Evolutionary conservation across 108 stramenopile genomes (phyloP).

Genomic region (Pseudonitzschia multistriata): DNA sequence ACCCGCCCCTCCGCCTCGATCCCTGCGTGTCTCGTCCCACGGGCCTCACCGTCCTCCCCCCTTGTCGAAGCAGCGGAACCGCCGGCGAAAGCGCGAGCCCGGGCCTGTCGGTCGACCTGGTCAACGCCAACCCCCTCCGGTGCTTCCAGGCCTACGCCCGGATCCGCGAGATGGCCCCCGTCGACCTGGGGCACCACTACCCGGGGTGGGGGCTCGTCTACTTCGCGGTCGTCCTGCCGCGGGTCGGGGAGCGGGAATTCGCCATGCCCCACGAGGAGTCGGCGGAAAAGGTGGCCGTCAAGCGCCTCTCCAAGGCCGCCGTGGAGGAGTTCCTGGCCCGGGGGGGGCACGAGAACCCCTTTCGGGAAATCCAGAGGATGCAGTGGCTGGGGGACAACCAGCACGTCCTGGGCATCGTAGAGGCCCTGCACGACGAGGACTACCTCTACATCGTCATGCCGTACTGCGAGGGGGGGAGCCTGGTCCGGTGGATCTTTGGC

Average conservation of each 20-base stretch:
- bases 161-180: conserved; percentile 17
- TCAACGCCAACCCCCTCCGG: background rate
- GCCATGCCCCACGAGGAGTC: conserved; percentile 22
- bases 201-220: conserved; percentile 45
- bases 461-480: conserved; percentile 50
- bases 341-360: conserved; percentile 44
- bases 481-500: conserved; percentile 32
- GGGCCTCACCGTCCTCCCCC: too few relatives aligned
- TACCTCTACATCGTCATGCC: conserved; percentile 68
- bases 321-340: conserved; percentile 19
- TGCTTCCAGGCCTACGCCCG: conserved; percentile 19
- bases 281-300: conserved; percentile 45
- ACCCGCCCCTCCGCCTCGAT: too few relatives aligned
- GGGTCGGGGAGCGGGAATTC: conserved; percentile 26
- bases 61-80: too few relatives aligned
- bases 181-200: conserved; percentile 27
- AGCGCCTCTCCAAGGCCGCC: conserved; percentile 35
- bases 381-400: conserved; percentile 43
- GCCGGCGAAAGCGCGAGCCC: too few relatives aligned
- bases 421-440: conserved; percentile 56
- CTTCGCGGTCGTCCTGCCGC: conserved; percentile 37
- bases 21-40: too few relatives aligned
- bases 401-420: conserved; percentile 44
- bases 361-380: conserved; percentile 47
- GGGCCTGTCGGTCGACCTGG: background rate